These are phyloP conservation scores for Piper betle DNA, from an alignment of 164 flowering plant genomes.

Conservation along the genomic window DNA sequence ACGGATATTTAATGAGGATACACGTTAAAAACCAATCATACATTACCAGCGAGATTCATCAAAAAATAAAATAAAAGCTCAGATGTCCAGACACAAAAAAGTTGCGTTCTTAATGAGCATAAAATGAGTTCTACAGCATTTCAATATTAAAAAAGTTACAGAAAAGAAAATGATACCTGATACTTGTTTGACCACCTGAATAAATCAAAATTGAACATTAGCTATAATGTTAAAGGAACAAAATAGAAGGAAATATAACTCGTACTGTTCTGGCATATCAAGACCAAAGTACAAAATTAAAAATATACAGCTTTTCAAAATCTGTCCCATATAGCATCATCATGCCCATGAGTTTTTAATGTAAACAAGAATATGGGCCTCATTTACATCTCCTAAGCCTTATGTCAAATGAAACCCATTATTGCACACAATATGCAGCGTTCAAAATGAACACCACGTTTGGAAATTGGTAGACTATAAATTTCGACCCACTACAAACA, in stretches of 20 bases:
- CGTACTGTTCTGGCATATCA: slow-evolving; percentile 12
- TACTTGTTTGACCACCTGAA: slow-evolving; percentile 93
- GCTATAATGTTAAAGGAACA: not conserved
- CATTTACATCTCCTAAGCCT: no score
- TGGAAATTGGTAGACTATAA: no score
- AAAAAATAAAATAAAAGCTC: no score
- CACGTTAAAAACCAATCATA: not conserved
- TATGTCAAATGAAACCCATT: no score
- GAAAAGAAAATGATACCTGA: slow-evolving; percentile 39
- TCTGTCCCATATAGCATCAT: no score
- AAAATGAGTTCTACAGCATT: not conserved
- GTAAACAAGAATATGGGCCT: no score
- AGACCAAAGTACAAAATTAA: slow-evolving; percentile 1
- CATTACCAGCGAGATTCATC: not conserved
- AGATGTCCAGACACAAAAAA: not conserved
- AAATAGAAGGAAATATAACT: not conserved
- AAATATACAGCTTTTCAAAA: not conserved
- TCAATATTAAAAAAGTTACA: not conserved
- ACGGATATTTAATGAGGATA: not conserved
- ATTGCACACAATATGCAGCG: no score
- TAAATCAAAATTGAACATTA: slow-evolving; percentile 4
- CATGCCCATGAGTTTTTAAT: no score
- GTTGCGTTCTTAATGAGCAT: not conserved
- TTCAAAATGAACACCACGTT: no score
- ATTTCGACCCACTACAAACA: no score